Base-by-base conservation (phyloP, 2,329 filamentous ascomycete genomes). In the Colletotrichum zoysiae region DNA sequence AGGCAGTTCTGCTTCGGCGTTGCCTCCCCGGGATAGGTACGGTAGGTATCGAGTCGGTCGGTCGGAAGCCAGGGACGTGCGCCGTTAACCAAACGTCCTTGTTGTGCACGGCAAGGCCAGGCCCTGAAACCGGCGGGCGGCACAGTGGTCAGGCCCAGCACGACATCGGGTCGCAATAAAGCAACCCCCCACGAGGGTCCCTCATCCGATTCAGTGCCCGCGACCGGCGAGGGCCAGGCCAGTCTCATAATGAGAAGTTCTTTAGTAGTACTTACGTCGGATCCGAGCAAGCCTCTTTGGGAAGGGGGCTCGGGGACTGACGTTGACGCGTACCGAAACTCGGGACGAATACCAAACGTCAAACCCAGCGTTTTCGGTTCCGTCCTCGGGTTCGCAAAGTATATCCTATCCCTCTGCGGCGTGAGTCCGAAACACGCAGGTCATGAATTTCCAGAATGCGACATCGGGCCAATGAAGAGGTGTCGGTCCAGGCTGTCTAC, bases 81-180 rank as follows among this genome's bases (percentile, higher is more conserved):
- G 65, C 68, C 65, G 58, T 67, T 58, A 30, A 71, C 48, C 20
- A 64, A 33, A 26, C 38, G 65, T 69, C 69, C 69, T 66, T 69
- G 69, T 48, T 40, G 16, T 69, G 30, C 65, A 69, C 23, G 38
- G 65, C 46, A 42, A 69, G 53, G 65, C 40, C 46, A 64, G 59
- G 59, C 40, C 59, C 50, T 69, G 65, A 65, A 69, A 69, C 65
- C 33, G 65, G 59, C 65, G 59, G 65, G 59, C 65, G 59, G 59
- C 65, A 58, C 38, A 26, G 38, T 58, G 14, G 56, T 38, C 56
- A 42, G 38, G 35, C 38, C 2, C 65, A 69, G 69, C 65, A 69
- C 65, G 69, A 60, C 65, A 71, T 69, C 59, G 50, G 59, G 65
- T 71, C 59, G 60, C 18, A 71, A 64, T 71, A 65, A 64, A 69